Conservation (phyloP, 345 rosid species). For the Gossypium rotundifolium region DNA sequence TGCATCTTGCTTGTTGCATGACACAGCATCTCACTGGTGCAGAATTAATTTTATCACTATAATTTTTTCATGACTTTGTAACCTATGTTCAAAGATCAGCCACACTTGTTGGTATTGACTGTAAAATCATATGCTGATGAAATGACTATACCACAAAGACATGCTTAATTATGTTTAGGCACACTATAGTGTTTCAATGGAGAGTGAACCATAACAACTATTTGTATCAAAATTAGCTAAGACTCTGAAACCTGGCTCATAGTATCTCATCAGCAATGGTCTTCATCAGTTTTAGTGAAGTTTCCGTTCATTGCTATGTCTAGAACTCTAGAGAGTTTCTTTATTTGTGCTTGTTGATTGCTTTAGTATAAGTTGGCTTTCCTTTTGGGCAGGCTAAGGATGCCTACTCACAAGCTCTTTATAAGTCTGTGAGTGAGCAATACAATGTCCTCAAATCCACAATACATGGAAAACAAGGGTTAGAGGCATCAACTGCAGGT, state of each 20-base stretch:
- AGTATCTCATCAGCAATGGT: neutral
- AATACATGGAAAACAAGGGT: slow-evolving; percentile 51
- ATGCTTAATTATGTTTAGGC: neutral
- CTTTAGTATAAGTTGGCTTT: slow-evolving; percentile 13
- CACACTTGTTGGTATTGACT: neutral
- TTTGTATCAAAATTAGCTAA: neutral
- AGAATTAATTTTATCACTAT: neutral
- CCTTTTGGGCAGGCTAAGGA: slow-evolving; percentile 59
- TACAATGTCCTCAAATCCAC: slow-evolving; percentile 67
- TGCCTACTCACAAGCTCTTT: slow-evolving; percentile 44
- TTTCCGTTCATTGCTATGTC: neutral
- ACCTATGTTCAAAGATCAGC: neutral
- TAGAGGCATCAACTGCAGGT: slow-evolving; percentile 55
- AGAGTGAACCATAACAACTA: neutral
- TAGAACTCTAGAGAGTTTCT: neutral
- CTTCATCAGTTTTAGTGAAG: neutral
- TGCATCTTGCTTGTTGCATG: neutral
- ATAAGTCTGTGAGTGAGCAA: slow-evolving; percentile 56
- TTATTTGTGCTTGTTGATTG: slow-evolving; percentile 4
- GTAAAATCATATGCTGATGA: neutral
- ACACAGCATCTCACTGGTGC: neutral
- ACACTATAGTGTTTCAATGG: neutral
- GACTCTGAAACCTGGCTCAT: neutral
- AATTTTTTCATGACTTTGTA: neutral
- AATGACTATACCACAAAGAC: neutral